phyloP scores from a whole-genome alignment of 352 stramenopile genomes.

The Globisporangium carolinianum region DNA sequence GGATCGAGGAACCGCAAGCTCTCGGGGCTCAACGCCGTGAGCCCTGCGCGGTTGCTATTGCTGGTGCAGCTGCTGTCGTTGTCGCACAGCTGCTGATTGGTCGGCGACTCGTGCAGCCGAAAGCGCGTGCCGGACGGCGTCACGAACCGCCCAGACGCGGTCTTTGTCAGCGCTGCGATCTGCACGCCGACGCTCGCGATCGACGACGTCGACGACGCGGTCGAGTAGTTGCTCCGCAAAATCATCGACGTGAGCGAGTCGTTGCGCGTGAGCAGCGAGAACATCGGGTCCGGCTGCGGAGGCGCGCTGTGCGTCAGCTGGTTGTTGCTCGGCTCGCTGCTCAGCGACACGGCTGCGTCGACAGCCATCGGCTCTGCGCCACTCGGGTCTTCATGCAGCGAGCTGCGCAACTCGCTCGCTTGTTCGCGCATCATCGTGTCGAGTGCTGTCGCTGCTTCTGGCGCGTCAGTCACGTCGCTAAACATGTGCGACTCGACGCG shows the following conservation, averaged over 20 bases:
- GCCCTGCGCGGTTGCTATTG: neutral
- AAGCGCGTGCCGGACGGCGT: slow-evolving; percentile 3
- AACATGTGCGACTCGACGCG: slow-evolving; percentile 6
- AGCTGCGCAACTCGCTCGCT: slow-evolving; percentile 3
- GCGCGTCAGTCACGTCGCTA: neutral
- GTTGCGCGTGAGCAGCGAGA: slow-evolving; percentile 6
- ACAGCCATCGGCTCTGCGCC: neutral
- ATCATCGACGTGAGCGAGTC: slow-evolving; percentile 12
- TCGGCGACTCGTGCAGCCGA: neutral
- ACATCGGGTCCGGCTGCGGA: neutral
- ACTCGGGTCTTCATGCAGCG: slow-evolving; percentile 2
- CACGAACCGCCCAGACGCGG: slow-evolving; percentile 4
- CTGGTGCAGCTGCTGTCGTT: neutral
- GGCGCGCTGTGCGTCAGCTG: slow-evolving; percentile 7
- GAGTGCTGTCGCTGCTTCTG: slow-evolving; percentile 18
- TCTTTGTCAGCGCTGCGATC: slow-evolving; percentile 11
- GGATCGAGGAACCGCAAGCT: slow-evolving; percentile 10
- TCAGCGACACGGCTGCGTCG: slow-evolving; percentile 1
- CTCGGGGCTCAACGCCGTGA: slow-evolving; percentile 8
- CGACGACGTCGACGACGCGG: slow-evolving; percentile 11
- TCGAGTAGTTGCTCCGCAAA: slow-evolving; percentile 10
- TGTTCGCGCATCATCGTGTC: slow-evolving; percentile 11
- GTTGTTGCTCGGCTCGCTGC: slow-evolving; percentile 5
- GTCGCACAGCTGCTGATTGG: slow-evolving; percentile 2
- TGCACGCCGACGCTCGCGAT: slow-evolving; percentile 13